These are phyloP conservation scores for Stylosanthes scabra DNA, from an alignment of 331 rosid genomes.

Conservation along the genomic window DNA sequence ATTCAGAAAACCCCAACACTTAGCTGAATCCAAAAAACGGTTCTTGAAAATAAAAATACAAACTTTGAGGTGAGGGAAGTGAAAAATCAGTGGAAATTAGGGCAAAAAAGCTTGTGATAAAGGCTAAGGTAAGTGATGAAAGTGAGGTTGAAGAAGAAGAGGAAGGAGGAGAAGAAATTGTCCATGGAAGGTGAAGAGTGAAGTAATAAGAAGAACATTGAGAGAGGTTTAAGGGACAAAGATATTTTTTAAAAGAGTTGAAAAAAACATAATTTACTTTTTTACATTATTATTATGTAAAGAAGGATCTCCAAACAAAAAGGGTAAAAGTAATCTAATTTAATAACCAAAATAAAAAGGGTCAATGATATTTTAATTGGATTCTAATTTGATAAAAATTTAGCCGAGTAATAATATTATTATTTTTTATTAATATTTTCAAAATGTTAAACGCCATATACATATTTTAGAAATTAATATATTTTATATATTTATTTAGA, in stretches of 20 bases:
- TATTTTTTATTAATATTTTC: too few relatives aligned
- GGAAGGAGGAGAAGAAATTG: slow-evolving; percentile 34
- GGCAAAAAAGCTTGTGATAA: slow-evolving; percentile 28
- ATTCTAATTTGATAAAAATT: too few relatives aligned
- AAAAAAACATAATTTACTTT: slow-evolving; percentile 39
- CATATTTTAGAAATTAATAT: too few relatives aligned
- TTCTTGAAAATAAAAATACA: slow-evolving; percentile 20
- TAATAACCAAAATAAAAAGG: too few relatives aligned
- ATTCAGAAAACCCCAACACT: slow-evolving; percentile 49
- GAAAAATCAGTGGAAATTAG: background rate
- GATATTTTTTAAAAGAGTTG: slow-evolving; percentile 43
- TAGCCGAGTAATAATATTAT: too few relatives aligned
- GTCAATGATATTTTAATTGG: too few relatives aligned
- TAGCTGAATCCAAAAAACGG: slow-evolving; percentile 27
- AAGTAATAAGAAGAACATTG: background rate
- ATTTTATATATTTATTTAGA: too few relatives aligned
- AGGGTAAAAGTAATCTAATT: too few relatives aligned
- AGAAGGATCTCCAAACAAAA: too few relatives aligned
- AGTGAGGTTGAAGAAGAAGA: slow-evolving; percentile 26
- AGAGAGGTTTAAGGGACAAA: slow-evolving; percentile 38
- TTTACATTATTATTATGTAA: too few relatives aligned
- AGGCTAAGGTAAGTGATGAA: slow-evolving; percentile 7
- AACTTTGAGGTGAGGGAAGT: slow-evolving; percentile 22
- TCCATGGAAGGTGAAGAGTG: slow-evolving; percentile 43
- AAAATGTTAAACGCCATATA: too few relatives aligned